A percentile compares a stretch with the other conserved stretches of the same genome.
Conservation (phyloP, 352 stramenopile genomes). For the Pythium insidiosum region DNA sequence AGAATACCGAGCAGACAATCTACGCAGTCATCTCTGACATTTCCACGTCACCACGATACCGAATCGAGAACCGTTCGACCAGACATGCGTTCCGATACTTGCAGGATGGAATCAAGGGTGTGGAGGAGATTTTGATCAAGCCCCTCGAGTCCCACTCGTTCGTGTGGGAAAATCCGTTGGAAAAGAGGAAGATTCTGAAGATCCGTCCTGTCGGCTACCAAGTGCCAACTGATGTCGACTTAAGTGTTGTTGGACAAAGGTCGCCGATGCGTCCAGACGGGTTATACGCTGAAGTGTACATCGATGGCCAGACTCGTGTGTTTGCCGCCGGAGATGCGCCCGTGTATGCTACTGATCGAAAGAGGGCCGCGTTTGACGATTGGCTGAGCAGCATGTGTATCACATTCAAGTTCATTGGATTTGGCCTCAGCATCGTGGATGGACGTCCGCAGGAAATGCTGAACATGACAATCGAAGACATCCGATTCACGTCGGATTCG, state of each 20-base stretch:
- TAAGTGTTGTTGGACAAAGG: conserved; percentile 58
- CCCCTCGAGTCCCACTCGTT: conserved; percentile 73
- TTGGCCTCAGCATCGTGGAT: conserved; percentile 61
- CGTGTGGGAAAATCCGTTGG: conserved; percentile 71
- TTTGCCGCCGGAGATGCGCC: conserved; percentile 71
- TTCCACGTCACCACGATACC: conserved; percentile 56
- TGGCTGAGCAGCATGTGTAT: conserved; percentile 72
- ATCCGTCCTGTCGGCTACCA: conserved; percentile 56
- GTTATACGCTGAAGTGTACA: conserved; percentile 79
- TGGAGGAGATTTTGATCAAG: conserved; percentile 59
- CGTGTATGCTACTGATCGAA: conserved; percentile 45
- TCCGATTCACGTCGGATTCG: conserved; percentile 49
- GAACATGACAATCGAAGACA: conserved; percentile 85
- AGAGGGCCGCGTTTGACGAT: conserved; percentile 48
- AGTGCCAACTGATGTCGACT: conserved; percentile 62
- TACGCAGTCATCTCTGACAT: conserved; percentile 64
- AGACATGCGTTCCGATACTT: conserved; percentile 66
- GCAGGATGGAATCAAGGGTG: conserved; percentile 42
- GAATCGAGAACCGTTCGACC: conserved; percentile 83
- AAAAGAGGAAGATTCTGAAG: conserved; percentile 37
- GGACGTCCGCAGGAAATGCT: conserved; percentile 63
- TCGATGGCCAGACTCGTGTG: conserved; percentile 73
- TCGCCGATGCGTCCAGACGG: conserved; percentile 36
- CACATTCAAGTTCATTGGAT: conserved; percentile 44
- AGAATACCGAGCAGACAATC: conserved; percentile 59